Conservation (phyloP, 129 eudicot genomes). For the Kitagawia praeruptora region DNA sequence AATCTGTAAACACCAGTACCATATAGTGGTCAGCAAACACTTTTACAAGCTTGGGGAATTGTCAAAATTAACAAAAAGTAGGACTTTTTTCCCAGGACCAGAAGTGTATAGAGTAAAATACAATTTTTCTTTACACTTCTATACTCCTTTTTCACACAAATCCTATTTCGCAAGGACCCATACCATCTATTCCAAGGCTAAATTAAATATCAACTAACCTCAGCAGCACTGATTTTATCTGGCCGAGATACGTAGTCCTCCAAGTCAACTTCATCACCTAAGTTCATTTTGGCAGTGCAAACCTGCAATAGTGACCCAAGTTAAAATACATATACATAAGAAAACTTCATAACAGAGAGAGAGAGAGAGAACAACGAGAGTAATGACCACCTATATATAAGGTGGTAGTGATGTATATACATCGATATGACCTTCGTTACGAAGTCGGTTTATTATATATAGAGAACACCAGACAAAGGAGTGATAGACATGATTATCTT, state of each 20-base stretch:
- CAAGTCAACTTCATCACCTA: constrained; percentile 82
- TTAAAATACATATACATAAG: neutral
- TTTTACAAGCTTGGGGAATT: neutral
- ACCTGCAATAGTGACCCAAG: constrained; percentile 34
- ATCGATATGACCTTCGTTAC: neutral
- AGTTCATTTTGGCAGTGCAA: constrained; percentile 85
- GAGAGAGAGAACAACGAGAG: neutral
- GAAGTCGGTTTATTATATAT: neutral
- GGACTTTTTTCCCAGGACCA: neutral
- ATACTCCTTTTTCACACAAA: neutral
- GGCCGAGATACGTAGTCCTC: constrained; percentile 92
- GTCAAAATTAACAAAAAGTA: neutral
- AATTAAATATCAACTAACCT: constrained; percentile 40
- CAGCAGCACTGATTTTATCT: constrained; percentile 94
- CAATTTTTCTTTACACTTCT: neutral
- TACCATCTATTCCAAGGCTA: neutral
- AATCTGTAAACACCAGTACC: constrained; percentile 32
- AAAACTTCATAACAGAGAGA: neutral
- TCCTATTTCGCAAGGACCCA: neutral
- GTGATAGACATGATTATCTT: neutral
- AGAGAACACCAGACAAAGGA: neutral
- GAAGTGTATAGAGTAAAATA: neutral
- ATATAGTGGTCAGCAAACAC: neutral
- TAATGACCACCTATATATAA: no score
- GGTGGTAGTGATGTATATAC: neutral